Conservation (phyloP, 495 filamentous ascomycete species). For the Penicillium arizonense region DNA sequence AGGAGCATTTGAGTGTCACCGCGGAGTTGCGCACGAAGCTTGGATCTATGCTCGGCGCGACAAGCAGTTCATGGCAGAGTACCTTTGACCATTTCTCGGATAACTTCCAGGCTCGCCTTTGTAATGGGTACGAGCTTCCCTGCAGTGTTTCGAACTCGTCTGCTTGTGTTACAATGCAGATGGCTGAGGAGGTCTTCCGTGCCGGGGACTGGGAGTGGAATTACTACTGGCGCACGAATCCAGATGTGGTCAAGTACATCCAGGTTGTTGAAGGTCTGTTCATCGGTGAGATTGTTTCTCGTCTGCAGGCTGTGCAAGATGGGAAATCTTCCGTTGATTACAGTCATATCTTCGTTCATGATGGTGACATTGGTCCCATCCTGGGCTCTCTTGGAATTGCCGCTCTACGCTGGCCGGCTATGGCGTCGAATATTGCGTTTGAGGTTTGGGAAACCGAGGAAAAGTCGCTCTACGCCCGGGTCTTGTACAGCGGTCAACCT, state of each 20-base stretch:
- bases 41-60: constrained; percentile 36
- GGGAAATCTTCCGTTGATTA: constrained; percentile 21
- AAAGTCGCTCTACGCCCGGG: constrained; percentile 28
- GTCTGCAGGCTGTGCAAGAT: constrained; percentile 28
- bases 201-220: constrained; percentile 49
- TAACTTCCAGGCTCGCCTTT: constrained; percentile 44
- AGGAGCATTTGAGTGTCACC: constrained; percentile 37
- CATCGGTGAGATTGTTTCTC: constrained; percentile 38
- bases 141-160: constrained; percentile 31
- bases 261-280: constrained; percentile 41
- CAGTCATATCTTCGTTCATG: constrained; percentile 34
- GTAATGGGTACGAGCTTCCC: constrained; percentile 40
- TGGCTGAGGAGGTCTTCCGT: constrained; percentile 41
- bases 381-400: constrained; percentile 29
- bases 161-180: constrained; percentile 29
- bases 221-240: constrained; percentile 42
- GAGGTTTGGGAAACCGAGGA: constrained; percentile 25
- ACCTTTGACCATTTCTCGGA: constrained; percentile 47
- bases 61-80: constrained; percentile 29
- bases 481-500: constrained; percentile 40
- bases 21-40: constrained; percentile 27
- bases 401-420: constrained; percentile 29
- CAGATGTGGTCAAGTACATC: constrained; percentile 37
- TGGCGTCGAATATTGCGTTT: constrained; percentile 32
- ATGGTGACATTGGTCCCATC: constrained; percentile 31